Evolutionary conservation across 2,329 filamentous ascomycete genomes (phyloP).

Genomic region (Sodiomyces alkalinus): DNA sequence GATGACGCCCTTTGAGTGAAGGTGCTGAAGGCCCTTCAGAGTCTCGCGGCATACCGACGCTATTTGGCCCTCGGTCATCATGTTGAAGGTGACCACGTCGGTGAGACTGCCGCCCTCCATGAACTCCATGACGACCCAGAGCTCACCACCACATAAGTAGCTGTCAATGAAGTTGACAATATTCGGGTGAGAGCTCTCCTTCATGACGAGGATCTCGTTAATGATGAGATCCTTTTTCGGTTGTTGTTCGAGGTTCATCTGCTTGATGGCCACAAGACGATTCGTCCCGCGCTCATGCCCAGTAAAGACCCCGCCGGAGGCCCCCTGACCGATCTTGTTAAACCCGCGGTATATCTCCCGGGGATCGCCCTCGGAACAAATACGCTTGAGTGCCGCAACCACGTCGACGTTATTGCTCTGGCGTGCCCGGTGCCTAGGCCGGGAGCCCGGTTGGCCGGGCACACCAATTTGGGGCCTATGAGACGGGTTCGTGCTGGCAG

Average conservation of each 20-base stretch:
- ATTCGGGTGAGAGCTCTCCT: conserved; percentile 94
- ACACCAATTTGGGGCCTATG: conserved; percentile 20
- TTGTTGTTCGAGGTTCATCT: conserved; percentile 98
- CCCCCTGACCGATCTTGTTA: conserved; percentile 93
- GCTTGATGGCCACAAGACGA: conserved; percentile 90
- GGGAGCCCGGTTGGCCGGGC: conserved; percentile 23
- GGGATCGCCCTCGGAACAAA: conserved; percentile 82
- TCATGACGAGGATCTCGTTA: conserved; percentile 98
- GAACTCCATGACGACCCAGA: conserved; percentile 99
- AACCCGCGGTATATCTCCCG: conserved; percentile 75
- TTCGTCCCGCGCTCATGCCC: conserved; percentile 76
- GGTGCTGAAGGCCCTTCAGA: conserved; percentile 76
- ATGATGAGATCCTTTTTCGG: conserved; percentile 99
- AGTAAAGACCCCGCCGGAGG: conserved; percentile 88
- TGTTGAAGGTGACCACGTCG: conserved; percentile 97
- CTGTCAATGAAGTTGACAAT: conserved; percentile 99
- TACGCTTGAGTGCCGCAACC: conserved; percentile 66
- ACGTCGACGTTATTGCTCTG: conserved; percentile 76
- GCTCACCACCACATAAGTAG: conserved; percentile 73
- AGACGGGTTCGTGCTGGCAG: conserved; percentile 16
- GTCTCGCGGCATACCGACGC: conserved; percentile 92
- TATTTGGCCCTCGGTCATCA: conserved; percentile 97
- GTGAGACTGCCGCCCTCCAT: conserved; percentile 98
- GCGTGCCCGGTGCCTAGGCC: conserved; percentile 62
- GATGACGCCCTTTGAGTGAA: conserved; percentile 96